Evolutionary conservation across 2,329 filamentous ascomycete genomes (phyloP).

Genomic region (Lachnum nothofagi): DNA sequence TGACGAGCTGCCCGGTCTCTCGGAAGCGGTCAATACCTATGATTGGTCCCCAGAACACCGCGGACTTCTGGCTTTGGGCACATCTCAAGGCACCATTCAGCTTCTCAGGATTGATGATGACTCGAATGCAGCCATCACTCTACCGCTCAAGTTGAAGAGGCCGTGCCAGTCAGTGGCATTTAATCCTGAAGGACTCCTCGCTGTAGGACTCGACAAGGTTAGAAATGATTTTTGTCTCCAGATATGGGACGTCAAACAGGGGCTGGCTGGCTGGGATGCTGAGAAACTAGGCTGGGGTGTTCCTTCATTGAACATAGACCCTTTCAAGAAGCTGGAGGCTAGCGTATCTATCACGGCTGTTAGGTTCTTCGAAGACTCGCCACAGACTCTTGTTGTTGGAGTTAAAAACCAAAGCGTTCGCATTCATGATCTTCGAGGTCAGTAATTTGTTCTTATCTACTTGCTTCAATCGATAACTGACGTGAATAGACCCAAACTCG

Average conservation of each 20-base stretch:
- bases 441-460: conserved; percentile 12
- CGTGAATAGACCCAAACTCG: conserved; percentile 42
- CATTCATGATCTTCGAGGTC: conserved; percentile 74
- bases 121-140: conserved; percentile 58
- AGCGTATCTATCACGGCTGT: conserved; percentile 76
- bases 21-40: conserved; percentile 60
- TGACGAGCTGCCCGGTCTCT: conserved; percentile 58
- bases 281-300: conserved; percentile 41
- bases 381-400: conserved; percentile 68
- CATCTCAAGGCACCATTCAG: conserved; percentile 68
- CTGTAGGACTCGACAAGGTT: conserved; percentile 74
- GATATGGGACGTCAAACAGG: conserved; percentile 69
- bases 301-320: conserved; percentile 35
- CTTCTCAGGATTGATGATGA: conserved; percentile 68
- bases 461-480: conserved; percentile 14
- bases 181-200: conserved; percentile 65
- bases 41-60: conserved; percentile 61
- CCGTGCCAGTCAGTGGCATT: conserved; percentile 79
- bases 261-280: conserved; percentile 47
- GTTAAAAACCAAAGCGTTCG: conserved; percentile 71
- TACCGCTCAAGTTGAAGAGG: conserved; percentile 68
- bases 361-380: conserved; percentile 73
- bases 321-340: conserved; percentile 55
- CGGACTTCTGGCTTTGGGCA: conserved; percentile 69
- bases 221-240: conserved; percentile 78